Conservation (phyloP, 2,329 filamentous ascomycete genomes). For the Thelonectria blattea region DNA sequence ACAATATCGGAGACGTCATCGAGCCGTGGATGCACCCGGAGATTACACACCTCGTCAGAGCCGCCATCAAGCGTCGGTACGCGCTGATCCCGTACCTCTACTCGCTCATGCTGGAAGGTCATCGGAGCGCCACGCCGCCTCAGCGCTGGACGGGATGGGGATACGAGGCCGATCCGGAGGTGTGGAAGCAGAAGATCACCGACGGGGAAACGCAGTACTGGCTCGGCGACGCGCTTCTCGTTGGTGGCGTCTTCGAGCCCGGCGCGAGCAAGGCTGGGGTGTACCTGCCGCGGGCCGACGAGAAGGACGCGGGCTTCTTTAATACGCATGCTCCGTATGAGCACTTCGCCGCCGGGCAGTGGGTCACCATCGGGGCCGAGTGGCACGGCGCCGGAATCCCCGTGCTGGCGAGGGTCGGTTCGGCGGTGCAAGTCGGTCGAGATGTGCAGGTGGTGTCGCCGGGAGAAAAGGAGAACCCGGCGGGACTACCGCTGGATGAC, state of each 20-base stretch:
- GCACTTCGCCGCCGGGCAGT: conserved; percentile 54
- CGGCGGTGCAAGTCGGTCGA: conserved; percentile 47
- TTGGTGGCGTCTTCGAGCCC: conserved; percentile 71
- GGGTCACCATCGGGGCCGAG: conserved; percentile 48
- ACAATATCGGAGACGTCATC: conserved; percentile 72
- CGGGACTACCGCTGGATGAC: conserved; percentile 48
- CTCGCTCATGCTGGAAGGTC: conserved; percentile 66
- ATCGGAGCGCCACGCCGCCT: conserved; percentile 65
- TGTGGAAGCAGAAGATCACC: conserved; percentile 67
- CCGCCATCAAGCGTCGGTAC: conserved; percentile 72
- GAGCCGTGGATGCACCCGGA: conserved; percentile 81
- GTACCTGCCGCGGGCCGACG: conserved; percentile 66
- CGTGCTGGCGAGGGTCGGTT: conserved; percentile 47
- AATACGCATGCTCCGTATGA: conserved; percentile 68
- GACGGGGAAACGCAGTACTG: conserved; percentile 75
- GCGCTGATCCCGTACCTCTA: conserved; percentile 76
- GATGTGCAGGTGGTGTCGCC: conserved; percentile 46
- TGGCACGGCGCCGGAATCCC: conserved; percentile 52
- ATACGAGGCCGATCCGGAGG: conserved; percentile 68
- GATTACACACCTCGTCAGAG: conserved; percentile 66
- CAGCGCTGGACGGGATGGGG: conserved; percentile 79
- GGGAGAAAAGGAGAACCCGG: conserved; percentile 46
- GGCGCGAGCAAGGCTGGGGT: conserved; percentile 60
- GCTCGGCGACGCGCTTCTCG: conserved; percentile 70
- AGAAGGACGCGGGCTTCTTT: conserved; percentile 61